Conservation (phyloP, 2,329 filamentous ascomycete species). For the Podosphaera aphanis region DNA sequence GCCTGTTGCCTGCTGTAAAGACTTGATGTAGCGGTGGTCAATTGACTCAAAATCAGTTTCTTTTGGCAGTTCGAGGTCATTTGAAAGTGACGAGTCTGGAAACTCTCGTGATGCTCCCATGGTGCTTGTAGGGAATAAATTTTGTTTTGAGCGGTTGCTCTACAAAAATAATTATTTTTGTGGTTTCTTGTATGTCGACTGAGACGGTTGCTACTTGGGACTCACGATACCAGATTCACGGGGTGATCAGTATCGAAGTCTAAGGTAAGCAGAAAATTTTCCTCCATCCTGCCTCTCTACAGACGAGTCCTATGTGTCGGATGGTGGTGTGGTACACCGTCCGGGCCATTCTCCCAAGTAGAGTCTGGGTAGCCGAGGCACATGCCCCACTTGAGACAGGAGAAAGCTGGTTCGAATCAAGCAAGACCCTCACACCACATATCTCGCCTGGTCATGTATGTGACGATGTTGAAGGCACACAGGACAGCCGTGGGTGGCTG, state of each 20-base stretch:
- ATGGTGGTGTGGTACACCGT: too few relatives aligned
- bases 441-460: too few relatives aligned
- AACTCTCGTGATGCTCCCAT: too few relatives aligned
- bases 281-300: not conserved
- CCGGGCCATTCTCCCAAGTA: too few relatives aligned
- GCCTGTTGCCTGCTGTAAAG: not conserved
- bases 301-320: not conserved
- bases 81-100: not conserved
- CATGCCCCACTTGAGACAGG: too few relatives aligned
- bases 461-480: too few relatives aligned
- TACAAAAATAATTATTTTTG: not conserved
- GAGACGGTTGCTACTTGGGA: not conserved
- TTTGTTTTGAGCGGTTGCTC: not conserved
- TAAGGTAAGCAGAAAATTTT: not conserved
- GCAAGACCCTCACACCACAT: too few relatives aligned
- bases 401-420: too few relatives aligned
- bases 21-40: not conserved
- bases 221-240: not conserved
- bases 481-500: too few relatives aligned
- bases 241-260: too few relatives aligned
- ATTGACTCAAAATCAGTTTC: not conserved
- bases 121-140: not conserved
- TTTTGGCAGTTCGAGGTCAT: not conserved
- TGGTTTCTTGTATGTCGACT: not conserved
- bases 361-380: too few relatives aligned